phyloP scores from a whole-genome alignment of 768 basidiomycete species.

The Rhodocollybia butyracea region DNA sequence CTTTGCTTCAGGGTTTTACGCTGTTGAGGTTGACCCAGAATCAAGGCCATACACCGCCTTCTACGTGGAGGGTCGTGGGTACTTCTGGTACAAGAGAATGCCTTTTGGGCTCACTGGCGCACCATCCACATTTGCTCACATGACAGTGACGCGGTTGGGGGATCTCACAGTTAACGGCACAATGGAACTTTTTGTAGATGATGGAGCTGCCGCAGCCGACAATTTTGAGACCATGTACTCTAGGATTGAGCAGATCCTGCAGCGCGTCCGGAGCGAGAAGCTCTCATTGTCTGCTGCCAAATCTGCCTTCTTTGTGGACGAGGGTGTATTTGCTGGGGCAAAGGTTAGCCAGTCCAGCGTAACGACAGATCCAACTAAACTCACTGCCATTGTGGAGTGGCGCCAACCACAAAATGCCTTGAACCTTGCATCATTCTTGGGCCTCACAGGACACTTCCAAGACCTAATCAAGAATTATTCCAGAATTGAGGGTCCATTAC shows the following conservation, averaged over 20 bases:
- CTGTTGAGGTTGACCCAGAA: background rate
- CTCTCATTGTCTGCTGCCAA: slow-evolving; percentile 32
- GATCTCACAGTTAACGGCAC: background rate
- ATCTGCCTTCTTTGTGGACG: slow-evolving; percentile 10
- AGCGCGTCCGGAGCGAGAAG: background rate
- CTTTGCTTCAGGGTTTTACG: slow-evolving; percentile 22
- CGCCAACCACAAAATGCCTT: slow-evolving; percentile 5
- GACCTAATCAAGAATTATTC: slow-evolving; percentile 8
- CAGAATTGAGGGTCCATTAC: slow-evolving; percentile 13
- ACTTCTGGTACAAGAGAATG: slow-evolving; percentile 27
- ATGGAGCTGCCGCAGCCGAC: slow-evolving; percentile 22
- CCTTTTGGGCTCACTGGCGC: no score
- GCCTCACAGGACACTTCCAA: slow-evolving; percentile 11
- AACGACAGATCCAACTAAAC: no score
- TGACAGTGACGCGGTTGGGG: slow-evolving; percentile 4
- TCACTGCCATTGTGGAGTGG: slow-evolving; percentile 8
- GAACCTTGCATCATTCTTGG: slow-evolving; percentile 13
- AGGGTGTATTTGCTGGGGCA: slow-evolving; percentile 2
- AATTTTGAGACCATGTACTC: slow-evolving; percentile 14
- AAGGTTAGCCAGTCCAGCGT: slow-evolving; percentile 3
- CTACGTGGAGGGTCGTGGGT: slow-evolving; percentile 27
- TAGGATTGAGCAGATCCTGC: slow-evolving; percentile 7
- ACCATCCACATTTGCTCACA: slow-evolving; percentile 16
- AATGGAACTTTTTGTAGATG: slow-evolving; percentile 22
- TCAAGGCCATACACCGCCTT: slow-evolving; percentile 2